Conservation (phyloP, 805 yeast genomes). For the Cyberlindnera xishuangbannaensis region DNA sequence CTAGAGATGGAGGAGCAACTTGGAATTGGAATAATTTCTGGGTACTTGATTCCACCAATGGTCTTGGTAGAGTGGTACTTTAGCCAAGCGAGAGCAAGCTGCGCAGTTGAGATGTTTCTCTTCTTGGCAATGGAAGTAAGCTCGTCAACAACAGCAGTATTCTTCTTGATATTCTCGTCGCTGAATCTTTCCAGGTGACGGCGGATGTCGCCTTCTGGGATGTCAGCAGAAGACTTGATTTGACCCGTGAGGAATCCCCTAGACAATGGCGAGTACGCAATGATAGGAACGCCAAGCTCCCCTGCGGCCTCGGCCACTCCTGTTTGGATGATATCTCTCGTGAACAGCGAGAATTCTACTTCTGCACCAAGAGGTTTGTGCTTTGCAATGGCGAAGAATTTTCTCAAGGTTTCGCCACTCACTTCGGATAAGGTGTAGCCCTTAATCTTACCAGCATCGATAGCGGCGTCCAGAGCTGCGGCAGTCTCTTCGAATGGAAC, state of each 20-base stretch:
- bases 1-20: constrained; percentile 59
- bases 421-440: constrained; percentile 76
- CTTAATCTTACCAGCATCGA: constrained; percentile 59
- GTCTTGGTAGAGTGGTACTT: constrained; percentile 32
- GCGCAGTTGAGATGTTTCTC: constrained; percentile 49
- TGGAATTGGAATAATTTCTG: constrained; percentile 74
- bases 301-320: constrained; percentile 60
- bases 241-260: constrained; percentile 72
- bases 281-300: constrained; percentile 54
- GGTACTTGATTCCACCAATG: constrained; percentile 28
- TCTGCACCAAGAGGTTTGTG: constrained; percentile 64
- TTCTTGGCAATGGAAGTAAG: constrained; percentile 45
- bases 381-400: constrained; percentile 45
- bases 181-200: constrained; percentile 48
- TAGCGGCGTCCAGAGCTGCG: constrained; percentile 47
- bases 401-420: constrained; percentile 50
- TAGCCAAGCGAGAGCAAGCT: constrained; percentile 66
- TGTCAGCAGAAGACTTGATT: constrained; percentile 38
- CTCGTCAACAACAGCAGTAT: constrained; percentile 44
- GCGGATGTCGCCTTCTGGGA: constrained; percentile 55
- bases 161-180: constrained; percentile 50
- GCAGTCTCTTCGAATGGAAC: constrained; percentile 57
- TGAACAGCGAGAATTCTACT: constrained; percentile 69
- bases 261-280: constrained; percentile 82
- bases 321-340: constrained; percentile 53